Conservation (phyloP, 192 early-diverging fungal genomes). For the Linnemannia elongata region DNA sequence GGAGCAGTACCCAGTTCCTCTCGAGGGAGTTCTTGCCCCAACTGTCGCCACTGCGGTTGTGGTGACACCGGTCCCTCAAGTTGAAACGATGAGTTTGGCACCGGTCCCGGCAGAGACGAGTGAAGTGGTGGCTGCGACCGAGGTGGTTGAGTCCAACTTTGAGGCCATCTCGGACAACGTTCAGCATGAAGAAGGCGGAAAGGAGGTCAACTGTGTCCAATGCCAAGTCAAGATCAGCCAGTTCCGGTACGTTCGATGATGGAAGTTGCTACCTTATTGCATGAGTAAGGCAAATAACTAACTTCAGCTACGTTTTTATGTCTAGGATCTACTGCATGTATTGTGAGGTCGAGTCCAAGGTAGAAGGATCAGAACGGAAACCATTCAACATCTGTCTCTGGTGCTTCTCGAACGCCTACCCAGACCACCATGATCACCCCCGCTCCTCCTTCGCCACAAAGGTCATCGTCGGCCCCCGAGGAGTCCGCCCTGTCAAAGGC, state of each 20-base stretch:
- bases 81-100: background rate
- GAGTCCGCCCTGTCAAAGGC: constrained; percentile 67
- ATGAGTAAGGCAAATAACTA: background rate
- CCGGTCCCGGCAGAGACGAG: background rate
- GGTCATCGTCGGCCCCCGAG: constrained; percentile 73
- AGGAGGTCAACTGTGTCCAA: constrained; percentile 70
- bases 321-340: constrained; percentile 79
- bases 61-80: background rate
- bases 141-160: background rate
- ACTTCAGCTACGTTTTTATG: background rate
- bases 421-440: constrained; percentile 81
- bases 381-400: constrained; percentile 53
- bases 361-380: constrained; percentile 13
- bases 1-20: constrained; percentile 14
- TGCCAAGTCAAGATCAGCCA: constrained; percentile 86
- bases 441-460: constrained; percentile 84
- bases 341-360: constrained; percentile 71
- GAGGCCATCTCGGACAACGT: background rate
- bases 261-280: background rate
- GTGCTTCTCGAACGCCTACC: constrained; percentile 80
- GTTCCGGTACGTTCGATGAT: constrained; percentile 66
- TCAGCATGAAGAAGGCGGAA: constrained; percentile 5
- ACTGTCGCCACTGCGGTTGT: background rate
- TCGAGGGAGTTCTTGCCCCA: background rate
- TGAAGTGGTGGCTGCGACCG: background rate